Conservation (phyloP, 768 basidiomycete species). For the Lactarius trivialis region DNA sequence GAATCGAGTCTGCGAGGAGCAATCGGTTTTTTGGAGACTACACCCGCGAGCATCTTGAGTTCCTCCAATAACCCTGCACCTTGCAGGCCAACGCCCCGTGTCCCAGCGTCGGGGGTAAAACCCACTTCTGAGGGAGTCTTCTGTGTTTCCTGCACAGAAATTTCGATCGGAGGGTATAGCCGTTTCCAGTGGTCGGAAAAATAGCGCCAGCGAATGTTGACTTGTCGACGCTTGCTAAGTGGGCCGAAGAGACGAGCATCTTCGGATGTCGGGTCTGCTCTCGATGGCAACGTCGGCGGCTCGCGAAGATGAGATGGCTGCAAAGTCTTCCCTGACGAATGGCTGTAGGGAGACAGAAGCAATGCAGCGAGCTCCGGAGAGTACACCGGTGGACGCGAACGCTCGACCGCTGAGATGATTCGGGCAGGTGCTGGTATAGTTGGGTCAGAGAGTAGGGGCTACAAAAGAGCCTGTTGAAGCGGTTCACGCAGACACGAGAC, state of each 20-base stretch:
- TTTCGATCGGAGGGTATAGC: conserved; percentile 53
- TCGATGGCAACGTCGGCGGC: conserved; percentile 53
- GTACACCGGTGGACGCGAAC: conserved; percentile 58
- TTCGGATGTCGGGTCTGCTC: conserved; percentile 49
- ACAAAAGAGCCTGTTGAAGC: conserved; percentile 9
- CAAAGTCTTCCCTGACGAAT: conserved; percentile 39
- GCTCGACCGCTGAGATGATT: conserved; percentile 46
- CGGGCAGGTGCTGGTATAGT: conserved; percentile 35
- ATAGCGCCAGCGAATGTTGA: conserved; percentile 66
- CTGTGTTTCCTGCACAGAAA: conserved; percentile 28
- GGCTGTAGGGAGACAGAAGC: conserved; percentile 47
- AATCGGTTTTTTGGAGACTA: conserved; percentile 23
- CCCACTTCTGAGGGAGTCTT: conserved; percentile 14
- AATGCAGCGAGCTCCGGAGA: conserved; percentile 56
- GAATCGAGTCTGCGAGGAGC: conserved; percentile 8
- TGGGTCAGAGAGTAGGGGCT: conserved; percentile 55
- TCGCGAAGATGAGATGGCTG: conserved; percentile 34
- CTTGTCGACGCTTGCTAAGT: conserved; percentile 66
- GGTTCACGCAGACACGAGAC: background rate
- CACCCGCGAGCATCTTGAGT: conserved; percentile 39
- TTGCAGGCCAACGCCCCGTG: conserved; percentile 39
- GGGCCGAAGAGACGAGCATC: conserved; percentile 56
- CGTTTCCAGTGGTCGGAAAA: conserved; percentile 50
- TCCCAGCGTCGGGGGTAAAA: conserved; percentile 25
- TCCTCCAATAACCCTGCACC: conserved; percentile 39